Base-by-base conservation (phyloP, 228 moss, liverwort and hornwort species). In the Sphagnum magellanicum region DNA sequence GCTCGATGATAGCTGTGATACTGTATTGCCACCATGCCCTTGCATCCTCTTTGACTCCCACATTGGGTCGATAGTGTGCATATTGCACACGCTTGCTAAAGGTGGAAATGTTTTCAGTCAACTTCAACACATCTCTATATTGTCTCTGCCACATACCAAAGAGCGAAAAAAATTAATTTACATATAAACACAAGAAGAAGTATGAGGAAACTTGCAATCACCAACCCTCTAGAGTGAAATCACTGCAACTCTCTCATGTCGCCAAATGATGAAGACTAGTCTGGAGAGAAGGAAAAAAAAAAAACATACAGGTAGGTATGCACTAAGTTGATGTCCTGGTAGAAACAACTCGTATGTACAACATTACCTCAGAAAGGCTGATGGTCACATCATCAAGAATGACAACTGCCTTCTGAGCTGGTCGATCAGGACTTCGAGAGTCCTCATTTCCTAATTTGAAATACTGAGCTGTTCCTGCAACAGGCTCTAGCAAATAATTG, bases 391-490 rank as follows among this genome's bases (percentile, higher is more conserved):
- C 89, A 66, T 96, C 83, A 51, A 96, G 77, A 63, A 86, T 75
- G 66, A 82, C 84, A 17, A 79, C 72, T 59, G 96, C 92, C 75
- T 80, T 92, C 64, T 96, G 96, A 66, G 88, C 84, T 74, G 96
- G 96, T 51, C 61, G 78, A 46, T 92, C 92, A 47, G 96, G 88
- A 52, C 74, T 74, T 62, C 91, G 88, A 8, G 73, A 64, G 57
- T 92, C 96, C 71, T 85, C 91, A 70, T 84, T 91, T 2, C 88
- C 96, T 49, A 96, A 83, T 86, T 96, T 96, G 71, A 78, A 86
- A 81, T 96, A 96, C 72, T 79, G 84, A 70, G 92, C 86, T 73
- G 63, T 85, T 46, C 96, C 96, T 75, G 83, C 96, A 48, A 96
- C 88, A 70, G 96, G 96, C 73, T 89, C 87, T 53, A 96, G 88